Base-by-base conservation (phyloP, 192 early-diverging fungal species). In the Diversispora eburnea region DNA sequence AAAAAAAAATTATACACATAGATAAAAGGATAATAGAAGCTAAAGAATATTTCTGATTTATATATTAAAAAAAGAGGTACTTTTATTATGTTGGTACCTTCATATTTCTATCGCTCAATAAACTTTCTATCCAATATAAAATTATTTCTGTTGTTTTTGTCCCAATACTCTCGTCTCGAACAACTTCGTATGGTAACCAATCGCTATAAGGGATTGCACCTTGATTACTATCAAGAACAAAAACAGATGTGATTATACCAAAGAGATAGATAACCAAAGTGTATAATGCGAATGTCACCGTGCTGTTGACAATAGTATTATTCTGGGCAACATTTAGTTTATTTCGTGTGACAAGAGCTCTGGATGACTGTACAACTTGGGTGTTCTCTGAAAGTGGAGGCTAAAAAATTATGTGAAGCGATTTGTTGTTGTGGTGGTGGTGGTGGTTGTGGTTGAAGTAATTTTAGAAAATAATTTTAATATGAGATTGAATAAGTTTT, bases 221-320 rank as follows among this genome's bases (percentile, higher is more conserved):
- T 10, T 55, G 73, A 25, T 79, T 73, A 55, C 57, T 81, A 58
- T 83, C 82, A 51, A 83, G 74, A 19, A 83, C 67, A 67, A 83
- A 83, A 0, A 80, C 81, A 42, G 79, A 81, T 15, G 82, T 83
- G 25, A 83, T 80, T 52, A 83, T 83, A 19, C 82, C 82, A 70
- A 83, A 83, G 57, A 81, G 60, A 77, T 83, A 83, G 9, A 83
- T 74, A 9, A 83, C 64, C 15, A 83, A 77, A 12, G 82, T 83
- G 66, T 83, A 83, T 15, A 83, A 64, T 5, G 82, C 82, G 75
- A 83, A 81, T 15, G 82, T 83, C 15, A 80, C 66, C 8, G 82
- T 83, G 41, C 73, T 83, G 52, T 77, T 81, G 10, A 83, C 74
- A n/a, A 80, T 74, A 5, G 49, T 12, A 55, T 57, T 70, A 13